Evolutionary conservation across 2,329 filamentous ascomycete genomes (phyloP).

Genomic region (Coniosporium tulheliwenetii): DNA sequence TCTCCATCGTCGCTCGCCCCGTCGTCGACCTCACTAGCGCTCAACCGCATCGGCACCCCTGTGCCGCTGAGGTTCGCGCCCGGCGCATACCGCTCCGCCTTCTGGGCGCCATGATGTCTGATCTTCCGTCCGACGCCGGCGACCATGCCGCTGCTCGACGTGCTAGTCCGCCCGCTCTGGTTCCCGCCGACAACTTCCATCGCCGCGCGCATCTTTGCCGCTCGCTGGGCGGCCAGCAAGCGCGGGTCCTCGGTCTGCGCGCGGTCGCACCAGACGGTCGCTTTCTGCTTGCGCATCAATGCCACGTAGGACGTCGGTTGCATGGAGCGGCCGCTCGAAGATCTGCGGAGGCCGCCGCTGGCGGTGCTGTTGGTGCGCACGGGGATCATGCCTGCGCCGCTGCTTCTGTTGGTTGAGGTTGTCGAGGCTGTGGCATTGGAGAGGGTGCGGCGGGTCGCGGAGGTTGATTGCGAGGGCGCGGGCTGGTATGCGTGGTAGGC

Average conservation of each 20-base stretch:
- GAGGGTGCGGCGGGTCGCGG: conserved; percentile 36
- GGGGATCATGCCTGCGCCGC: conserved; percentile 26
- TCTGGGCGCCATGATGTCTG: conserved; percentile 69
- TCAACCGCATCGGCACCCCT: conserved; percentile 79
- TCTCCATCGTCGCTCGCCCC: conserved; percentile 58
- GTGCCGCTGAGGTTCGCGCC: conserved; percentile 54
- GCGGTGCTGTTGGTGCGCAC: conserved; percentile 18
- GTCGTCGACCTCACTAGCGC: conserved; percentile 88
- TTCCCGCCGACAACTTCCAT: conserved; percentile 62
- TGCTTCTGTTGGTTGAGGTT: conserved; percentile 37
- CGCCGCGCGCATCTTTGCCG: conserved; percentile 73
- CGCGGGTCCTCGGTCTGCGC: conserved; percentile 84
- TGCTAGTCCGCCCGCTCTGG: conserved; percentile 15
- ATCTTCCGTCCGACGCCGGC: conserved; percentile 63
- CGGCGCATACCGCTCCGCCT: conserved; percentile 62
- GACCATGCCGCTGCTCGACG: conserved; percentile 17
- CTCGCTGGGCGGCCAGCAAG: conserved; percentile 64
- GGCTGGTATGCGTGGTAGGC: conserved; percentile 1
- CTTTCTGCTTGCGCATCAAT: conserved; percentile 91
- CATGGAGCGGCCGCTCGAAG: conserved; percentile 61
- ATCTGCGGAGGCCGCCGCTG: conserved; percentile 42
- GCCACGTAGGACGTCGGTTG: conserved; percentile 73
- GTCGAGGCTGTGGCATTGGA: conserved; percentile 60
- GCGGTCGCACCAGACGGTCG: conserved; percentile 95
- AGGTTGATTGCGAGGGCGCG: neutral